These are phyloP conservation scores for Papiliotrema fonsecae DNA, from an alignment of 1,284 basidiomycete genomes.

Conservation along the genomic window DNA sequence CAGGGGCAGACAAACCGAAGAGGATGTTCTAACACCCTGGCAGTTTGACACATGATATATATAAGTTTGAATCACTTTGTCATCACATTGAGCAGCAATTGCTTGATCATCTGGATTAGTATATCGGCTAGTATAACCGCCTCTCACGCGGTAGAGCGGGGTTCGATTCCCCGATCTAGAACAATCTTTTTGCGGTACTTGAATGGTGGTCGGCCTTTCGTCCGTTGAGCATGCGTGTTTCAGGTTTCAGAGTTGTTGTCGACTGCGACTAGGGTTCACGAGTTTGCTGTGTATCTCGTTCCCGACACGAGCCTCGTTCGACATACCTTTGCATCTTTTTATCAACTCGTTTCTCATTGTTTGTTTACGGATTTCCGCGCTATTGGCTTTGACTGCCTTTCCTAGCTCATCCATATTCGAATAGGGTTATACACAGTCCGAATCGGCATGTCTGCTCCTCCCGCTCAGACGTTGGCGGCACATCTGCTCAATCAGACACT, in stretches of 20 bases:
- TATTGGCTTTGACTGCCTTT: too few relatives aligned
- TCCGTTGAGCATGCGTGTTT: too few relatives aligned
- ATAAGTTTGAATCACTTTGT: background rate
- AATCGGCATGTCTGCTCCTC: background rate
- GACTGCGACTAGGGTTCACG: too few relatives aligned
- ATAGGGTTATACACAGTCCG: too few relatives aligned
- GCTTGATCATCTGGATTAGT: conserved; percentile 5
- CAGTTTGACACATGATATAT: background rate
- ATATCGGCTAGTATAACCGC: conserved; percentile 9
- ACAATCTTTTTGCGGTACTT: conserved; percentile 1
- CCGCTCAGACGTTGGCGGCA: conserved; percentile 30
- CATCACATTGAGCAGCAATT: background rate
- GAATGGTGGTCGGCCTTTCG: too few relatives aligned
- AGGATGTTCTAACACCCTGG: background rate
- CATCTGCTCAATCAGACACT: conserved; percentile 42
- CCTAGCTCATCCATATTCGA: too few relatives aligned
- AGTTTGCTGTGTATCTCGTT: too few relatives aligned
- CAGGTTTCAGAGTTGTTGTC: too few relatives aligned
- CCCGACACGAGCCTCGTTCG: too few relatives aligned
- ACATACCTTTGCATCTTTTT: too few relatives aligned
- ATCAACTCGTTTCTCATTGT: too few relatives aligned
- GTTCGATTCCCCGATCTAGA: conserved; percentile 8
- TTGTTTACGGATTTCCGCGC: too few relatives aligned
- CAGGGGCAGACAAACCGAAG: background rate
- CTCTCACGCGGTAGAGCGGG: conserved; percentile 8